Conservation (phyloP, 208 protist species). For the Leishmania braziliensis region DNA sequence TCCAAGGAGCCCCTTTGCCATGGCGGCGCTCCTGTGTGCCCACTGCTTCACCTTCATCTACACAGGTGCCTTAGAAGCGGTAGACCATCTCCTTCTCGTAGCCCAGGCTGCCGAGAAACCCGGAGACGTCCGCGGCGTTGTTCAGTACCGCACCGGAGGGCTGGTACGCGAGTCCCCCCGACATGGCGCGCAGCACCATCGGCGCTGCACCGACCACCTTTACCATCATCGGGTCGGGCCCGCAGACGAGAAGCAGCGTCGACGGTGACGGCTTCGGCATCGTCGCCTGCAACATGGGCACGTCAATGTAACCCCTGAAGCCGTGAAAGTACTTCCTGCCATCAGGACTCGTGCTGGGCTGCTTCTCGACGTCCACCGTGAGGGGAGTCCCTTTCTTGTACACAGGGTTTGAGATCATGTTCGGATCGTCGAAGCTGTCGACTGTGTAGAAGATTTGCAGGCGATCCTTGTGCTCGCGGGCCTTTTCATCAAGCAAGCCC, state of each 20-base stretch:
- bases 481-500: constrained; percentile 82
- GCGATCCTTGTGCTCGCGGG: constrained; percentile 57
- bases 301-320: constrained; percentile 77
- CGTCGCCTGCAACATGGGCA: constrained; percentile 68
- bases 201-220: constrained; percentile 63
- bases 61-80: constrained; percentile 59
- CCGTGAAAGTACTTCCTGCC: constrained; percentile 76
- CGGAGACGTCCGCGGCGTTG: constrained; percentile 78
- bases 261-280: constrained; percentile 73
- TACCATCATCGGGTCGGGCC: constrained; percentile 87
- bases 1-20: background rate
- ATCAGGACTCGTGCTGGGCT: constrained; percentile 42
- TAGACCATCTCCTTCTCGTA: constrained; percentile 87
- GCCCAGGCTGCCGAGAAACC: constrained; percentile 68
- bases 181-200: constrained; percentile 71
- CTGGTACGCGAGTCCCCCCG: constrained; percentile 74
- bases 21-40: background rate
- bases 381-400: constrained; percentile 38
- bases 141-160: constrained; percentile 75
- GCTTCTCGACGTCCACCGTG: constrained; percentile 38
- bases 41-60: background rate
- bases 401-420: constrained; percentile 44
- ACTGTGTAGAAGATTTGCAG: constrained; percentile 91
- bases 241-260: constrained; percentile 88
- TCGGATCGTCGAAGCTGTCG: constrained; percentile 69